Conservation (phyloP, 148 eudicot genomes). For the Selenicereus undatus region DNA sequence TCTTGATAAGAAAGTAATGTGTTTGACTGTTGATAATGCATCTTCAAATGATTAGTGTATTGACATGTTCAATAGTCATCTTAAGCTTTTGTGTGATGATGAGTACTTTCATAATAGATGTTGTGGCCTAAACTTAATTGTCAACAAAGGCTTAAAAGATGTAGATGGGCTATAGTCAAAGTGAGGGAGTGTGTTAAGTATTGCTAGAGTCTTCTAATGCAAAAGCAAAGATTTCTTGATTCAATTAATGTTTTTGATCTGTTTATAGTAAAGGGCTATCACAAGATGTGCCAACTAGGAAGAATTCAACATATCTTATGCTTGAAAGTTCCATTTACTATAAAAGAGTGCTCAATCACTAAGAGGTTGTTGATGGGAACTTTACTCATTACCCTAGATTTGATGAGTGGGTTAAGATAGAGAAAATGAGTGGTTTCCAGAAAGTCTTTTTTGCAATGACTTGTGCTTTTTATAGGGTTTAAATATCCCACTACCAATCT, state of each 20-base stretch:
- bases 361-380: not conserved
- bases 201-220: not conserved
- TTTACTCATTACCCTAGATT: not conserved
- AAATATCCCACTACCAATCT: conserved; percentile 12
- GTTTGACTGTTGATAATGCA: not conserved
- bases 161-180: not conserved
- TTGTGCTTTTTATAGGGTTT: not conserved
- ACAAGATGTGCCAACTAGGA: not conserved
- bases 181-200: conserved; percentile 7
- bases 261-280: not conserved
- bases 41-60: not conserved
- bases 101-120: not conserved
- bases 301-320: not conserved
- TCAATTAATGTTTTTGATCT: too few relatives aligned
- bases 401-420: not conserved
- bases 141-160: not conserved
- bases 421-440: not conserved
- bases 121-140: not conserved
- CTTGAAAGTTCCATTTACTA: not conserved
- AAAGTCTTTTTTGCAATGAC: conserved; percentile 1
- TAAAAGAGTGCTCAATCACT: not conserved
- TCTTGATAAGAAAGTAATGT: not conserved
- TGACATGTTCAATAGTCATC: not conserved
- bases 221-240: not conserved
- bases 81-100: not conserved